Percentiles rank a stretch among this genome's conserved stretches.
Conservation (phyloP, 192 early-diverging fungal species). For the Allomyces javanicus region DNA sequence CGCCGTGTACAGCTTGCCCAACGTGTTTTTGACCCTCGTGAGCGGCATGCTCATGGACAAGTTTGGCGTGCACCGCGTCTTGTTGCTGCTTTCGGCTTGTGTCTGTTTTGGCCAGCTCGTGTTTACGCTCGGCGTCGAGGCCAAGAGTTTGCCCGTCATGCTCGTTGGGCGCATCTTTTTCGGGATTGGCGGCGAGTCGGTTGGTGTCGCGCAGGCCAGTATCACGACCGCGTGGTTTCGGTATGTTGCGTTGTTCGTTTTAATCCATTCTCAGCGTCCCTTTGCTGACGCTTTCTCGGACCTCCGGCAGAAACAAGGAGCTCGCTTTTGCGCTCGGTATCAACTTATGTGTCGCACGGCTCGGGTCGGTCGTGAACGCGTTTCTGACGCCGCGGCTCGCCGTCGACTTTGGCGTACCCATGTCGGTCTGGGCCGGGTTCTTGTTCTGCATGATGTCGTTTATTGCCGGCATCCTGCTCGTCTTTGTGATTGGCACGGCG, state of each 20-base stretch:
- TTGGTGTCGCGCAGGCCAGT: conserved; percentile 39
- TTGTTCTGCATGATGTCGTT: conserved; percentile 20
- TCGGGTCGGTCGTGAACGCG: conserved; percentile 37
- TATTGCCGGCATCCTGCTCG: conserved; percentile 13
- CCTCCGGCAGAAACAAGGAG: conserved; percentile 14
- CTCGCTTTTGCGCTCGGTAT: conserved; percentile 38
- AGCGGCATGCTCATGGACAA: conserved; percentile 30
- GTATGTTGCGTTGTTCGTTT: background rate
- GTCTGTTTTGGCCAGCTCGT: conserved; percentile 34
- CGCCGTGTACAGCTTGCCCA: conserved; percentile 16
- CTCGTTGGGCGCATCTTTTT: conserved; percentile 35
- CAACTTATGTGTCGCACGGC: conserved; percentile 26
- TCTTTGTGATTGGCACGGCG: conserved; percentile 20
- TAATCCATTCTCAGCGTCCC: too few species aligned
- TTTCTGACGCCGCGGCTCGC: conserved; percentile 33
- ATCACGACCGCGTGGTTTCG: conserved; percentile 38
- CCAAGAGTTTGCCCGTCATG: conserved; percentile 22
- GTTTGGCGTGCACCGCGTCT: conserved; percentile 23
- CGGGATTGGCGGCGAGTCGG: conserved; percentile 38
- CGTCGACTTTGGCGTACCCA: conserved; percentile 8
- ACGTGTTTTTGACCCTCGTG: conserved; percentile 17
- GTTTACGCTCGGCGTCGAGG: conserved; percentile 32
- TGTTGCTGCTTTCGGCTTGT: conserved; percentile 24
- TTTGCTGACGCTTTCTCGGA: too few species aligned
- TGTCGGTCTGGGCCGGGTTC: conserved; percentile 32